Conservation (phyloP, 1,139 yeast genomes). For the Yamadazyma friedrichii region DNA sequence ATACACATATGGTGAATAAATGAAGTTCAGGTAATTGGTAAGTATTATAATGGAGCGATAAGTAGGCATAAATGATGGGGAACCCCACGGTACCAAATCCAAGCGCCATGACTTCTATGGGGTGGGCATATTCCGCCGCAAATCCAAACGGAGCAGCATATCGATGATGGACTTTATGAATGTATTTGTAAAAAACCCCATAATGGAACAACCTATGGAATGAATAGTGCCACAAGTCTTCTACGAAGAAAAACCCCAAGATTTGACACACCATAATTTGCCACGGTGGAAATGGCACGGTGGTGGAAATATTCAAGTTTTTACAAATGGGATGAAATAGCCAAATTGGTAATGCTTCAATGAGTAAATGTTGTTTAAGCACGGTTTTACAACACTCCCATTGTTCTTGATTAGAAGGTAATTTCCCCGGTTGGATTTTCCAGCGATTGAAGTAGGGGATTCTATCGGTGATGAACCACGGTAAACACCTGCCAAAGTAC, state of each 20-base stretch:
- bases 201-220: constrained; percentile 85
- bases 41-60: constrained; percentile 35
- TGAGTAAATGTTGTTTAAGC: constrained; percentile 77
- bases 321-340: constrained; percentile 89
- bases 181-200: constrained; percentile 82
- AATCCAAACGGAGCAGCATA: constrained; percentile 97
- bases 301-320: constrained; percentile 66
- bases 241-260: constrained; percentile 72
- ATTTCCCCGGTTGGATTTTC: constrained; percentile 78
- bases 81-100: constrained; percentile 95
- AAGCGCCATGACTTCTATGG: constrained; percentile 82
- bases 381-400: constrained; percentile 90
- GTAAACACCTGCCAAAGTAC: constrained; percentile 82
- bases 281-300: constrained; percentile 79
- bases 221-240: constrained; percentile 97
- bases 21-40: constrained; percentile 66
- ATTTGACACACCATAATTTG: constrained; percentile 62
- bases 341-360: constrained; percentile 95
- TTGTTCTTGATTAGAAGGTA: constrained; percentile 79
- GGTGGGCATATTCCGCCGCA: constrained; percentile 97
- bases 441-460: constrained; percentile 73
- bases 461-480: constrained; percentile 79
- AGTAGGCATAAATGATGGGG: constrained; percentile 61
- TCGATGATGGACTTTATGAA: constrained; percentile 95
- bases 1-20: constrained; percentile 75